Conservation (phyloP, 345 rosid genomes). For the Pugionium cornutum region DNA sequence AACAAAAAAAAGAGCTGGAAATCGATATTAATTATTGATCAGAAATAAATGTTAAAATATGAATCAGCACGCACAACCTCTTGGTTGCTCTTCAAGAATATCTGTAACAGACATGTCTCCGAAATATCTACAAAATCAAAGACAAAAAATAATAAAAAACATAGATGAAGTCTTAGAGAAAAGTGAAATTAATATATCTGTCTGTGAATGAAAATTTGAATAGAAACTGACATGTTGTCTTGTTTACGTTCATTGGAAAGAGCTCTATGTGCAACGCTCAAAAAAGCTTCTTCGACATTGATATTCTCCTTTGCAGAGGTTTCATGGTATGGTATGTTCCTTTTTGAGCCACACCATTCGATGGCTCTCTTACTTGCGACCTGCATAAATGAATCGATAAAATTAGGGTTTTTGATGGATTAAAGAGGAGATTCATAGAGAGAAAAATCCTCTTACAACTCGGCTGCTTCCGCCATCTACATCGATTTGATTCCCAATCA, state of each 20-base stretch:
- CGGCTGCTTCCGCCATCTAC: constrained; percentile 70
- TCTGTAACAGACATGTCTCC: constrained; percentile 61
- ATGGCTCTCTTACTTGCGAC: constrained; percentile 66
- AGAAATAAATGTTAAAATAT: background rate
- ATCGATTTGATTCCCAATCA: constrained; percentile 82
- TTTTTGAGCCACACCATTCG: constrained; percentile 74
- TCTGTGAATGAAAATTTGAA: background rate
- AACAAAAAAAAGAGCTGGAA: constrained; percentile 11
- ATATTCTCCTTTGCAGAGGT: constrained; percentile 80
- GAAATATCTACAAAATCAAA: constrained; percentile 52
- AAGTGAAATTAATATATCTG: background rate
- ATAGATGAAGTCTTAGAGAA: constrained; percentile 10
- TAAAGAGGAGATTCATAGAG: background rate
- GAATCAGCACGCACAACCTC: constrained; percentile 73
- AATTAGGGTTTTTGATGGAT: constrained; percentile 1
- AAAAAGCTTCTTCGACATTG: constrained; percentile 77
- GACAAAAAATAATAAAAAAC: background rate
- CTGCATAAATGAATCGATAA: constrained; percentile 36
- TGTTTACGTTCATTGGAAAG: constrained; percentile 54
- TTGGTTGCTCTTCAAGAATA: constrained; percentile 49
- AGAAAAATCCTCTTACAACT: constrained; percentile 22
- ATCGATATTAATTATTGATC: constrained; percentile 17
- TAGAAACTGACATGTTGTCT: constrained; percentile 51
- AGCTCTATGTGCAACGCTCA: constrained; percentile 60
- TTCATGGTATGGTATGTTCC: constrained; percentile 71